Percentiles rank a stretch among this genome's conserved stretches.
These are phyloP conservation scores for Fistulinella staudtii DNA, from an alignment of 1,284 basidiomycete genomes.

Conservation along the genomic window DNA sequence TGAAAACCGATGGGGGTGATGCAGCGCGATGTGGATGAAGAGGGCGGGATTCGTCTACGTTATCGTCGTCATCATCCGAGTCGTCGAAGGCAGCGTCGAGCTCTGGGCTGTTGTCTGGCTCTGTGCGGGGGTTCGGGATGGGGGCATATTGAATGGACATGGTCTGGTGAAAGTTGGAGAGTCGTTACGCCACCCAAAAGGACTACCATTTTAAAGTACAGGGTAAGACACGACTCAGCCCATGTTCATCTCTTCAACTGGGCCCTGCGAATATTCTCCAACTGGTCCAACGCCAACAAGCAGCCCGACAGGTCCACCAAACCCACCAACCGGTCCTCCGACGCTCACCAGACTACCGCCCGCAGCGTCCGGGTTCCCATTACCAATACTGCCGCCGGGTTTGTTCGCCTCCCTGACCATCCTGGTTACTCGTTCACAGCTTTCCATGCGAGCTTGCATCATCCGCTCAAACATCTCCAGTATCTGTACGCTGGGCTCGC, in stretches of 20 bases:
- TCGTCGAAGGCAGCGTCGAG: conserved; percentile 78
- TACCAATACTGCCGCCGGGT: conserved; percentile 21
- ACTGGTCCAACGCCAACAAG: conserved; percentile 19
- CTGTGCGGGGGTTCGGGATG: conserved; percentile 55
- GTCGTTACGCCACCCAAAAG: too few relatives aligned
- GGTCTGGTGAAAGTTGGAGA: neutral
- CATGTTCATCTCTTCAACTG: conserved; percentile 8
- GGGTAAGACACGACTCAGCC: too few relatives aligned
- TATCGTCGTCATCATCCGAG: conserved; percentile 62
- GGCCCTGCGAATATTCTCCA: conserved; percentile 12
- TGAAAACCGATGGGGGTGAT: conserved; percentile 35
- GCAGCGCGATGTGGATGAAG: conserved; percentile 42
- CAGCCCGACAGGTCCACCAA: conserved; percentile 28
- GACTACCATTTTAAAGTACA: too few relatives aligned
- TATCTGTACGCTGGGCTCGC: conserved; percentile 49
- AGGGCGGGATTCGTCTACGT: conserved; percentile 46
- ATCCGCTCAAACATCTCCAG: conserved; percentile 66
- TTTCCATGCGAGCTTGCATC: conserved; percentile 70
- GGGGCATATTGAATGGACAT: conserved; percentile 73
- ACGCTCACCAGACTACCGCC: conserved; percentile 18
- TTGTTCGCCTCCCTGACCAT: conserved; percentile 51
- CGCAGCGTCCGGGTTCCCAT: too few relatives aligned
- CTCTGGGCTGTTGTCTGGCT: conserved; percentile 53
- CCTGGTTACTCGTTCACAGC: conserved; percentile 59
- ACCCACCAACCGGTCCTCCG: conserved; percentile 30